Evolutionary conservation across 305 asterid genomes (phyloP).

Genomic region (Plantago lanceolata): DNA sequence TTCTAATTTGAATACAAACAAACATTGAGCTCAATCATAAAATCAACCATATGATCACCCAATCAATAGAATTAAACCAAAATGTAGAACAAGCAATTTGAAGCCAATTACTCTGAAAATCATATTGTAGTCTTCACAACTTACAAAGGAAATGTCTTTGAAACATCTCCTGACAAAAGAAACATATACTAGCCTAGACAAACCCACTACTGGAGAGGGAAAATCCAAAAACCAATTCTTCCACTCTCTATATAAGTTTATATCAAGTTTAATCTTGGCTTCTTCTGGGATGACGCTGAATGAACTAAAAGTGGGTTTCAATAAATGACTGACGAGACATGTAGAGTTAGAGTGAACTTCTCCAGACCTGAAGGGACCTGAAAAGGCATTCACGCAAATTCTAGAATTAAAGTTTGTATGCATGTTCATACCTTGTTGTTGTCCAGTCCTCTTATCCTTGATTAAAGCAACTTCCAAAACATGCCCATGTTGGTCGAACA

Average conservation of each 20-base stretch:
- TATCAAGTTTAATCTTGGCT: conserved; percentile 45
- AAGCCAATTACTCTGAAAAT: conserved; percentile 25
- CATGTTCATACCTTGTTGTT: conserved; percentile 81
- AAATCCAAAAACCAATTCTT: conserved; percentile 28
- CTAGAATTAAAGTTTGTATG: conserved; percentile 23
- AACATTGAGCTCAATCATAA: conserved; percentile 16
- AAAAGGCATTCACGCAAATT: conserved; percentile 46
- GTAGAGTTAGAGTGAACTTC: conserved; percentile 55
- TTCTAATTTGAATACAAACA: not conserved
- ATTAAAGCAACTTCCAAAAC: conserved; percentile 94
- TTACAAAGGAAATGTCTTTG: conserved; percentile 20
- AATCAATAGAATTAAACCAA: conserved; percentile 27
- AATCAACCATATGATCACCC: conserved; percentile 14
- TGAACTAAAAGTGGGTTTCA: conserved; percentile 51
- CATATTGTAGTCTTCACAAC: conserved; percentile 23
- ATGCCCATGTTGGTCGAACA: conserved; percentile 75
- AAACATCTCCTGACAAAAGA: conserved; percentile 23
- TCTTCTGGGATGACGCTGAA: conserved; percentile 61
- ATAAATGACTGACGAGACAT: conserved; percentile 61
- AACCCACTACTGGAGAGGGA: conserved; percentile 32
- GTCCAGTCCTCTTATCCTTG: conserved; percentile 91
- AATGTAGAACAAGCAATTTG: conserved; percentile 21
- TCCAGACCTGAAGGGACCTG: conserved; percentile 82
- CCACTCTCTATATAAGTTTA: conserved; percentile 37
- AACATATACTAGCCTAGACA: conserved; percentile 6